phyloP scores from a whole-genome alignment of 108 stramenopile species.

The Epipyxis sp. region DNA sequence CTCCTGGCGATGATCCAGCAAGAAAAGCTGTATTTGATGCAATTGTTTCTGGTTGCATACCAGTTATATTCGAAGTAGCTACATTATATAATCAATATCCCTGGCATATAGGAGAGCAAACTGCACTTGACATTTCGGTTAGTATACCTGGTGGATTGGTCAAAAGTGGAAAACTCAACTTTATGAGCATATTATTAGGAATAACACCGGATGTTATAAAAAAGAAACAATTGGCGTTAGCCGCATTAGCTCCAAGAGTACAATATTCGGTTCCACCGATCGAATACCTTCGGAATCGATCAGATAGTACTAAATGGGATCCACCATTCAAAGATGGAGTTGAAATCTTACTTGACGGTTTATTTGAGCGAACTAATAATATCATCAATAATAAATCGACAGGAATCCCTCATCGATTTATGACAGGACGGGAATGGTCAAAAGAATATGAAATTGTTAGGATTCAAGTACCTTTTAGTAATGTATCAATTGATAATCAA shows the following conservation, averaged over 20 bases:
- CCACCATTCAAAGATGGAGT: slow-evolving; percentile 23
- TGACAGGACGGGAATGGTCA: slow-evolving; percentile 11
- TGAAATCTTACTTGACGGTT: slow-evolving; percentile 12
- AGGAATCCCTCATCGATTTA: slow-evolving; percentile 2
- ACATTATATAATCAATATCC: slow-evolving; percentile 31
- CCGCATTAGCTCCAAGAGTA: slow-evolving; percentile 5
- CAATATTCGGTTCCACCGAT: slow-evolving; percentile 8
- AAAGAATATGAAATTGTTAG: not conserved
- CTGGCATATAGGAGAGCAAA: slow-evolving; percentile 25
- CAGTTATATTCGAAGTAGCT: slow-evolving; percentile 16
- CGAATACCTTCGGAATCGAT: not conserved
- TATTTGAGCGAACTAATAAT: not conserved
- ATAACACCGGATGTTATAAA: slow-evolving; percentile 16
- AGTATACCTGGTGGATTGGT: slow-evolving; percentile 14
- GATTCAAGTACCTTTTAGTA: not conserved
- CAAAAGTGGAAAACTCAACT: not conserved
- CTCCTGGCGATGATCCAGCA: slow-evolving; percentile 32
- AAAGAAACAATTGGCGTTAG: slow-evolving; percentile 16
- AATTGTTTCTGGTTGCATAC: slow-evolving; percentile 28
- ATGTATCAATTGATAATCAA: too few species aligned
- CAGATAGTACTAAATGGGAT: slow-evolving; percentile 21
- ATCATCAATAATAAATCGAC: not conserved
- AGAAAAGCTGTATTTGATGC: slow-evolving; percentile 26
- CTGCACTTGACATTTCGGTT: slow-evolving; percentile 20
- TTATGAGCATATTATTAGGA: not conserved